Evolutionary conservation across 352 stramenopile genomes (phyloP), one percentile per base, ranked within the genome.

Genomic region (Thraustochytrium striatum): DNA sequence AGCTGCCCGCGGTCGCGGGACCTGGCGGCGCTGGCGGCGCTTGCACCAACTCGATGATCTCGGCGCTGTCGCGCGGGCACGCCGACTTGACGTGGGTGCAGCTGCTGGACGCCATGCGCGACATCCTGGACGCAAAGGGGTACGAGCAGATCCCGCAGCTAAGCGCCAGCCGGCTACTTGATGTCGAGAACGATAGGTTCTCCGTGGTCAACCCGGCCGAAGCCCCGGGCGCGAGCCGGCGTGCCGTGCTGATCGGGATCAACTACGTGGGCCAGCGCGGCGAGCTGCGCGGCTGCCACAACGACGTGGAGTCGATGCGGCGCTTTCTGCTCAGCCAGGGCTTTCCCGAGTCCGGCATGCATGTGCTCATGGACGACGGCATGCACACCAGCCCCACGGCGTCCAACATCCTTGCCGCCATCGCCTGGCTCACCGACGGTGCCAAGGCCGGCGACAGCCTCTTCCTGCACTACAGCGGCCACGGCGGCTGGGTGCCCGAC

Each of bases 401-500:
- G 28, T 19, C 19, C 28, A 81, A 81, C 25, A 83, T 79, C 36
- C 33, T 83, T 19, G 36, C 33, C 11, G 79, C 61, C 33, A 32
- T 81, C 19, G 30, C 52, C 16, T 84, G 81, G 81, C 47, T 84
- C 13, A 44, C 83, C n/a, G 81, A 62, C 25, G 81, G 70, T 13
- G 70, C 69, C 9, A n/a, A 33, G 28, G 11, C 61, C 7, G 81
- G 81, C 9, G 81, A 84, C 52, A 39, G n/a, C 0, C 81, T 84
- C 0, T 84, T 82, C 38, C 78, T 84, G 5, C 78, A 83, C 50
- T 84, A 81, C 44, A 72, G 32, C 35, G 81, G 81, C n/a, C 81
- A 84, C 43, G 79, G 81, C 2, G 57, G 28, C 32, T 69, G 32
- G 13, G 62, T 75, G 16, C 11, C 16, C 3, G 81, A 84, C 21